A percentile compares a stretch with the other conserved stretches of the same genome.
Conservation (phyloP, 1,139 yeast species). For the Suhomyces chickasaworum region DNA sequence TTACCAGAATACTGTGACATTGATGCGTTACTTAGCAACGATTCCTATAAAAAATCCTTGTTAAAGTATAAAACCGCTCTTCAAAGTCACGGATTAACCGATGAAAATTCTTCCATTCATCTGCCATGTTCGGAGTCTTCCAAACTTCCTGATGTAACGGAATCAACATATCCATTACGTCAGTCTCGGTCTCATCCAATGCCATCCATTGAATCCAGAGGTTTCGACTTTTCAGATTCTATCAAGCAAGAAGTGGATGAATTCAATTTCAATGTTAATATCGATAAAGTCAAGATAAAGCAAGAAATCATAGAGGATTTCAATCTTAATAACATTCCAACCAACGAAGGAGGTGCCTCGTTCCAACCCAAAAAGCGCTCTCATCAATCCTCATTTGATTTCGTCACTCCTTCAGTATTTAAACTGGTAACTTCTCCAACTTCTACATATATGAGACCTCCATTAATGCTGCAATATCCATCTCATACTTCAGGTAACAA, state of each 20-base stretch:
- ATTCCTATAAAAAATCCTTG: conserved; percentile 27
- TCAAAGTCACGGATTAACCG: not conserved
- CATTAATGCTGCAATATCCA: conserved; percentile 10
- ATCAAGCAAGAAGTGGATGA: conserved; percentile 1
- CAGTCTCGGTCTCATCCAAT: conserved; percentile 18
- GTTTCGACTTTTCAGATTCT: not conserved
- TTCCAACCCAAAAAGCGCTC: conserved; percentile 13
- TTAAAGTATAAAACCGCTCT: conserved; percentile 20
- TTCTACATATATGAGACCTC: conserved; percentile 6
- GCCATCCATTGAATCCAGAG: not conserved
- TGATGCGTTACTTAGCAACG: conserved; percentile 28
- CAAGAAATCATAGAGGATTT: conserved; percentile 48
- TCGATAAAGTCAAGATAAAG: conserved; percentile 37
- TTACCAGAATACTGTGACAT: conserved; percentile 32
- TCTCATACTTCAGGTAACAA: conserved; percentile 16
- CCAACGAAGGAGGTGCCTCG: conserved; percentile 10
- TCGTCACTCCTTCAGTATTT: conserved; percentile 14
- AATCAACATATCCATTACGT: conserved; percentile 16
- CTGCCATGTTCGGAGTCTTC: conserved; percentile 37
- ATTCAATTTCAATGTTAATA: conserved; percentile 8
- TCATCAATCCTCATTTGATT: conserved; percentile 9
- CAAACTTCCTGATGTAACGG: conserved; percentile 19
- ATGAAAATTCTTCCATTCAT: conserved; percentile 26
- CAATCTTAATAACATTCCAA: conserved; percentile 41
- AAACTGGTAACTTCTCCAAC: conserved; percentile 4